Percentiles rank a stretch among this genome's conserved stretches.
These are phyloP conservation scores for Kernera saxatilis DNA, from an alignment of 345 rosid species.

Conservation along the genomic window DNA sequence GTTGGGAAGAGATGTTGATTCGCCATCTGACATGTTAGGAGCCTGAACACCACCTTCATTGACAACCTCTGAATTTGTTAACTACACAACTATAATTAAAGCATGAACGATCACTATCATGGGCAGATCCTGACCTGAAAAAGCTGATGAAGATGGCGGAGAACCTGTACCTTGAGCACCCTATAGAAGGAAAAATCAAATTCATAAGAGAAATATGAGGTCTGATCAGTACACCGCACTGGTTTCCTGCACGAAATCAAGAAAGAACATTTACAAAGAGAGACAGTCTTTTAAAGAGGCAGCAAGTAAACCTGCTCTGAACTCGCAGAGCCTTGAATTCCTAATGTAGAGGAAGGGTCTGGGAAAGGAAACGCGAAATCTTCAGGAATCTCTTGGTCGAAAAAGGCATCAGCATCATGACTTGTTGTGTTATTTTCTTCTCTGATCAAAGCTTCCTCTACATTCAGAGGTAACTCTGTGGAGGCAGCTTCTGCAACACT, in stretches of 20 bases:
- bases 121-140: background rate
- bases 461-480: background rate
- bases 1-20: background rate
- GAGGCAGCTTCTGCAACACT: background rate
- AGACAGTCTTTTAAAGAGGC: background rate
- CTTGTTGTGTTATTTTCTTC: background rate
- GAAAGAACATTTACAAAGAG: background rate
- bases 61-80: background rate
- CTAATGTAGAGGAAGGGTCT: slow-evolving; percentile 1
- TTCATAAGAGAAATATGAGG: background rate
- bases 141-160: background rate
- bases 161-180: background rate
- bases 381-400: background rate
- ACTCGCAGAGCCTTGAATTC: background rate
- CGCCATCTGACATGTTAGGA: slow-evolving; percentile 9
- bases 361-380: background rate
- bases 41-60: background rate
- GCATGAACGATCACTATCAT: background rate
- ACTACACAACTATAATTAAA: background rate
- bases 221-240: background rate
- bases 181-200: background rate
- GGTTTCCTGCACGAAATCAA: background rate
- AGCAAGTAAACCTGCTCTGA: slow-evolving; percentile 14
- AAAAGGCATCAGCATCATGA: background rate
- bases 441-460: background rate